phyloP scores from a whole-genome alignment of 2,329 filamentous ascomycete genomes.

The Grosmannia clavigera region DNA sequence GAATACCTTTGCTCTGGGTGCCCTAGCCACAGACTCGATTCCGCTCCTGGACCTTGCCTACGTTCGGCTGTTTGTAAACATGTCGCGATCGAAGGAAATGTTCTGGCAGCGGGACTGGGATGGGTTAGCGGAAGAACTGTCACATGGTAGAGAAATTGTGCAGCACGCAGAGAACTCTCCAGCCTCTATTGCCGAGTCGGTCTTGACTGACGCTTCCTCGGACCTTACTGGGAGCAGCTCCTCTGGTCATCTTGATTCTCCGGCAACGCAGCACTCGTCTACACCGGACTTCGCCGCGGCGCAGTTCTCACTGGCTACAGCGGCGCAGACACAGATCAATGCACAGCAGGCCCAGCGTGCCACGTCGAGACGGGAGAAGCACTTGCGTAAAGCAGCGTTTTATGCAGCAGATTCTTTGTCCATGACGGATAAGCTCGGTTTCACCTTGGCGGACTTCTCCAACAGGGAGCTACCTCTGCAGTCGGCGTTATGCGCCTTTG shows the following conservation, averaged over 20 bases:
- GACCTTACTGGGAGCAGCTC: conserved; percentile 20
- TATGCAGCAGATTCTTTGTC: conserved; percentile 86
- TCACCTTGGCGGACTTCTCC: conserved; percentile 73
- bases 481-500: conserved; percentile 82
- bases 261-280: conserved; percentile 37
- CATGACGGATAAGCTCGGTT: conserved; percentile 75
- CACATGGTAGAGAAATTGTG: conserved; percentile 61
- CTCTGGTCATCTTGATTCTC: conserved; percentile 37
- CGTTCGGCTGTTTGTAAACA: conserved; percentile 81
- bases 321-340: conserved; percentile 8
- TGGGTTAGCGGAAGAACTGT: conserved; percentile 77
- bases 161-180: conserved; percentile 58
- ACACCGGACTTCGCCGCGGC: conserved; percentile 32
- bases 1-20: conserved; percentile 69
- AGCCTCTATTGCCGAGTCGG: conserved; percentile 32
- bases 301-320: conserved; percentile 19
- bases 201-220: conserved; percentile 31
- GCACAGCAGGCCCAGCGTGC: conserved; percentile 22
- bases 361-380: conserved; percentile 66
- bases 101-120: conserved; percentile 94
- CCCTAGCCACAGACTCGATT: conserved; percentile 80
- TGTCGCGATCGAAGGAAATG: conserved; percentile 83
- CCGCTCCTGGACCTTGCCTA: conserved; percentile 86
- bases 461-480: conserved; percentile 81
- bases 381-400: conserved; percentile 86